phyloP scores from a whole-genome alignment of 2,329 filamentous ascomycete genomes.

The Cladosporium sphaerospermum region DNA sequence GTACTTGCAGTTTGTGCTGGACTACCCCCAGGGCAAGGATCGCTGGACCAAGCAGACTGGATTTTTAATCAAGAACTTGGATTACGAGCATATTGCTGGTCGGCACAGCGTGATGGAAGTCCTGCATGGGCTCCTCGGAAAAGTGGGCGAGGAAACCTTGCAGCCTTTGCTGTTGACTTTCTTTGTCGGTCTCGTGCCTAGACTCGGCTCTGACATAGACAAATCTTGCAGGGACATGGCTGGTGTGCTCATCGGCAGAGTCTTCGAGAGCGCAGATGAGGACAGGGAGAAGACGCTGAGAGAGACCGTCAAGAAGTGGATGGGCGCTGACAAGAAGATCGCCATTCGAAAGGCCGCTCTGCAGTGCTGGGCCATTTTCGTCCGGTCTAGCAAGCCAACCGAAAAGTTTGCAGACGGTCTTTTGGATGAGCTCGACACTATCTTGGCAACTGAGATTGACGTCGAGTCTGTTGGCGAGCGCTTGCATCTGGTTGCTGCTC shows the following conservation, averaged over 20 bases:
- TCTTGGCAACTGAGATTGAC: conserved; percentile 45
- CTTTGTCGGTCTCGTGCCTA: conserved; percentile 80
- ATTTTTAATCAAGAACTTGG: conserved; percentile 84
- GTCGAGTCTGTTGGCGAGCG: conserved; percentile 54
- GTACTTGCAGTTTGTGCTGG: conserved; percentile 89
- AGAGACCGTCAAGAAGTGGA: conserved; percentile 64
- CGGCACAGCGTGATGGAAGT: conserved; percentile 90
- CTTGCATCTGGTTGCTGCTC: conserved; percentile 67
- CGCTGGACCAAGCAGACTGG: conserved; percentile 83
- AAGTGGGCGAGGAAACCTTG: conserved; percentile 73
- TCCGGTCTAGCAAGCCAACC: conserved; percentile 60
- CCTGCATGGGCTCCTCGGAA: conserved; percentile 76
- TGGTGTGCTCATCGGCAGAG: conserved; percentile 68
- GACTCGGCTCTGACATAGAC: conserved; percentile 82
- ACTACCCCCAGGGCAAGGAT: conserved; percentile 87
- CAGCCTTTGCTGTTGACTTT: conserved; percentile 75
- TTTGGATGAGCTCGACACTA: conserved; percentile 43
- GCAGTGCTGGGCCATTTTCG: conserved; percentile 76
- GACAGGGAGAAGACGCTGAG: conserved; percentile 61
- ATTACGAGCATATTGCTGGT: conserved; percentile 83
- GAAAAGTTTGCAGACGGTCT: conserved; percentile 63
- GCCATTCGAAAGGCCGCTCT: conserved; percentile 67
- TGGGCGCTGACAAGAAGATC: conserved; percentile 66
- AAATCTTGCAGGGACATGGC: conserved; percentile 79
- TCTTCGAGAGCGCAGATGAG: conserved; percentile 71